phyloP scores from a whole-genome alignment of 345 rosid genomes.

The Arabis alpina region DNA sequence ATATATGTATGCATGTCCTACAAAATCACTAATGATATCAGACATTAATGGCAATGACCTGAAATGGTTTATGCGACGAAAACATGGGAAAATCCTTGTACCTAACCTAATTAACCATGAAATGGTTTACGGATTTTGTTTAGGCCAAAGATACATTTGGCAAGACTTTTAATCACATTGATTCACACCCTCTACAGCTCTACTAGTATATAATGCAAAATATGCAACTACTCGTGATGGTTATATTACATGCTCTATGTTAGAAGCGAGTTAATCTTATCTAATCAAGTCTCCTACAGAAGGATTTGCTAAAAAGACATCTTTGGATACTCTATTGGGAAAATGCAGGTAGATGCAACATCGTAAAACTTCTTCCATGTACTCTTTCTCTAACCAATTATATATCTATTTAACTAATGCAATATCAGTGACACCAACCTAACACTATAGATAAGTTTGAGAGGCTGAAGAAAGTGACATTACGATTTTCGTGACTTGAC shows the following conservation, averaged over 20 bases:
- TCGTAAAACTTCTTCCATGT: constrained; percentile 33
- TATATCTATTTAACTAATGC: background rate
- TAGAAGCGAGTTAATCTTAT: constrained; percentile 12
- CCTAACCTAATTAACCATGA: too few species aligned
- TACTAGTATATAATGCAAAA: background rate
- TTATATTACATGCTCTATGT: constrained; percentile 18
- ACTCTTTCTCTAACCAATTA: constrained; percentile 26
- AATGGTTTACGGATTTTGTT: background rate
- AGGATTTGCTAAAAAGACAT: background rate
- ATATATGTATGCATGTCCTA: constrained; percentile 2
- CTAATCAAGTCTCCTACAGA: constrained; percentile 25
- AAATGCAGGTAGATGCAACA: constrained; percentile 29
- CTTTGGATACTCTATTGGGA: background rate
- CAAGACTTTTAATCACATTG: constrained; percentile 21
- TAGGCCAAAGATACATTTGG: constrained; percentile 25
- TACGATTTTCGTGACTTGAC: constrained; percentile 27
- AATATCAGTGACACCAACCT: constrained; percentile 24
- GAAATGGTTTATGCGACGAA: constrained; percentile 12
- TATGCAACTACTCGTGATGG: constrained; percentile 33
- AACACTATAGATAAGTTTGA: too few species aligned
- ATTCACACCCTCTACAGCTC: constrained; percentile 12
- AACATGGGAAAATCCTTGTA: background rate
- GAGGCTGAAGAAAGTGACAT: background rate
- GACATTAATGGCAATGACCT: constrained; percentile 9
- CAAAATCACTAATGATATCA: background rate